Evolutionary conservation across 2,329 filamentous ascomycete genomes (phyloP), one percentile per base, ranked within the genome.

Genomic region (Neofusicoccum laricinum): DNA sequence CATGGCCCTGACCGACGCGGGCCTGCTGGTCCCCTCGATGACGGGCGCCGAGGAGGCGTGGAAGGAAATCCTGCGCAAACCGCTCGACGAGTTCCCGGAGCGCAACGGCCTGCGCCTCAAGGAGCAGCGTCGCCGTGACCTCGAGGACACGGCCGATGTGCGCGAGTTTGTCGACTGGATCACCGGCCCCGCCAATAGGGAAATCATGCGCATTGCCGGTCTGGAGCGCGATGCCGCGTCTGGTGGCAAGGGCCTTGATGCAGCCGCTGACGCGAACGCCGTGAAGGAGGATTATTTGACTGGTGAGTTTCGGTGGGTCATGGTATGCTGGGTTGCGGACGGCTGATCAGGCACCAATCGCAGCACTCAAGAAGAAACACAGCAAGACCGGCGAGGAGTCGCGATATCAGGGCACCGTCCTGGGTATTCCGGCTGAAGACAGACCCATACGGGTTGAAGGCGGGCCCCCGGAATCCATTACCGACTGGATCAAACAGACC

Each of bases 311-410:
- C 12, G 1, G 1, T 15, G 12, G 25, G 34, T 34, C 25, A 25
- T 19, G 7, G 14, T 30, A 61, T 71, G 61, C 71, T 63, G 71
- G 66, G 30, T 34, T 30, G 17, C 40, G 15, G 25, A 10, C 4
- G 14, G 15, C 41, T 64, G 34, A 64, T 14, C 19, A 34, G 30
- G 17, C 17, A 49, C 17, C 32, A 32, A 38, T 32, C 25, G 8
- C 68, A 91, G 90, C 88, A 4, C 80, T 98, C 46, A 97, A 96
- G 78, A 95, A 93, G 79, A 97, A 96, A 73, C 91, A 96, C 76
- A 93, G 89, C 79, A 96, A 95, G 71, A 91, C 90, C 0, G 91
- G 90, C 67, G 92, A 96, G 71, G 93, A 96, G 72, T 89, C 89
- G 10, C 89, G 94, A 71, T 96, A 92, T 75, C 87, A 90, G 69